Evolutionary conservation across 2,329 filamentous ascomycete genomes (phyloP), one percentile per base, ranked within the genome.

Genomic region (Alternaria novae-zelandiae): DNA sequence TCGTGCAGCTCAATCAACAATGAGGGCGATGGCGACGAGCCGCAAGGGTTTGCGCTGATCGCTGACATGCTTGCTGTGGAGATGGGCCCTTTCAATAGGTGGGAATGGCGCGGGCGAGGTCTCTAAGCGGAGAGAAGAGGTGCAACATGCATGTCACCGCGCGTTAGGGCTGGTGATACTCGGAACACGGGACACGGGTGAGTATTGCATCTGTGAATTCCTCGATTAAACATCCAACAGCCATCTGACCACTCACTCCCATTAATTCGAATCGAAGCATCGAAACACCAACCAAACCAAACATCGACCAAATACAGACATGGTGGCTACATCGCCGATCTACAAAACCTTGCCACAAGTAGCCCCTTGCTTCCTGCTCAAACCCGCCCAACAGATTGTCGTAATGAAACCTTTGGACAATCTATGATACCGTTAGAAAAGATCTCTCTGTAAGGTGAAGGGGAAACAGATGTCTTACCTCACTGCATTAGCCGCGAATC

Each of bases 1-100:
- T 28, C 17, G 44, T 54, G 56, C 53, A 47, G 53, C 56, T 63
- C 63, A 54, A 53, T 63, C 55, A 51, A 55, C 41, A 41, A 20
- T 46, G 26, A 21, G n/a, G 30, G 54, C 63, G 50, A 59, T 65
- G 23, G n/a, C 53, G 50, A 46, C 49, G 12, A 59, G 50, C 36
- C 44, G 50, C 59, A 41, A 61, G 50, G 45, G 28, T 62, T 30
- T 36, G 32, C 17, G 43, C 36, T 36, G 50, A 60, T 60, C 51
- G 45, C 51, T 46, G 36, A 45, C 26, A 51, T 51, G 26, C 25
- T 20, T 20, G 23, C 15, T 41, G 57, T 55, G 57, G 57, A 53
- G 21, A 13, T 8, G 13, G 41, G 11, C 17, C 25, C n/a, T 11
- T 49, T 28, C 26, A 28, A 63, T 60, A 63, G 61, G 61, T 44